Evolutionary conservation across 805 yeast genomes (phyloP).

Genomic region (Wickerhamiella spandovensis): DNA sequence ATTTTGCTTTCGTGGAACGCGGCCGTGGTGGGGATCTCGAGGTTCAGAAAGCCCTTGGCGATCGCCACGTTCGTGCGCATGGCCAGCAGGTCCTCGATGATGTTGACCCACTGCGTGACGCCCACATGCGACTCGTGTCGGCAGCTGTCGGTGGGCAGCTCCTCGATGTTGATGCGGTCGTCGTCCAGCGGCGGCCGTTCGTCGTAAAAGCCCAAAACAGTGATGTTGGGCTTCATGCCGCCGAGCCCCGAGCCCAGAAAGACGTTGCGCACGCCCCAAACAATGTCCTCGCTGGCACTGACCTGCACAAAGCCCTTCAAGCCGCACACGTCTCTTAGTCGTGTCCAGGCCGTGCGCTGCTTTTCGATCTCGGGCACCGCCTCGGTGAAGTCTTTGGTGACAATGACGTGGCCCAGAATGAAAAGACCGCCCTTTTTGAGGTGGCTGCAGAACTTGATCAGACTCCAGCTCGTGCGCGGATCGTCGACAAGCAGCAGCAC

Average conservation of each 20-base stretch:
- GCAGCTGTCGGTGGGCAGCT: constrained; percentile 68
- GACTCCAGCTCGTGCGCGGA: constrained; percentile 84
- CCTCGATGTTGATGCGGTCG: constrained; percentile 26
- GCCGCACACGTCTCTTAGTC: constrained; percentile 60
- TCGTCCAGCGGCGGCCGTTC: constrained; percentile 12
- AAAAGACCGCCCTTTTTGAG: constrained; percentile 92
- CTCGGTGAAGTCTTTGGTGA: constrained; percentile 46
- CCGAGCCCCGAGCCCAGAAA: constrained; percentile 93
- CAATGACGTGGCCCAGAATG: constrained; percentile 81
- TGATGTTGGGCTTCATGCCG: constrained; percentile 94
- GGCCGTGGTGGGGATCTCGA: constrained; percentile 43
- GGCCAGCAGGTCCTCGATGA: constrained; percentile 76
- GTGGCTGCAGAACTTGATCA: constrained; percentile 86
- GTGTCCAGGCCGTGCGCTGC: constrained; percentile 72
- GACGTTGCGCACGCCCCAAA: constrained; percentile 93
- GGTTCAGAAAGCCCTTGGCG: constrained; percentile 68
- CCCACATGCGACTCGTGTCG: constrained; percentile 56
- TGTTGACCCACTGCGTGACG: constrained; percentile 78
- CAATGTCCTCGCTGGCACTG: constrained; percentile 70
- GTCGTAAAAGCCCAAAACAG: constrained; percentile 83
- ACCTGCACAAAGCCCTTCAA: constrained; percentile 92
- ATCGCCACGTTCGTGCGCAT: constrained; percentile 88
- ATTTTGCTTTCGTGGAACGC: constrained; percentile 18
- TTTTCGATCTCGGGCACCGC: constrained; percentile 55
- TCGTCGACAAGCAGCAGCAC: constrained; percentile 76